A percentile compares a stretch with the other conserved stretches of the same genome.
phyloP scores from a whole-genome alignment of 495 filamentous ascomycete genomes.

The Lophiotrema nucula region DNA sequence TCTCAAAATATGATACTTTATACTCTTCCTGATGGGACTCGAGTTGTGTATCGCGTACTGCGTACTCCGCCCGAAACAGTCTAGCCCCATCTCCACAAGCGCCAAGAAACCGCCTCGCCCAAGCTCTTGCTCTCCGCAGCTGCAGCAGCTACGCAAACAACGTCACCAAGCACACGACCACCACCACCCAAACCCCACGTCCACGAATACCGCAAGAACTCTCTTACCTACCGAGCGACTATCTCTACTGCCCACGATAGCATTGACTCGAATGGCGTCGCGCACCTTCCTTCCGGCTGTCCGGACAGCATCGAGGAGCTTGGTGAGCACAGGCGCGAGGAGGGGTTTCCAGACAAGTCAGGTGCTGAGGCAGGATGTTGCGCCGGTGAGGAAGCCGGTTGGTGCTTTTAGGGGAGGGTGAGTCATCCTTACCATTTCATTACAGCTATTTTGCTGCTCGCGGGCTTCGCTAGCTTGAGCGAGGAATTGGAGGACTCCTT shows the following conservation, averaged over 20 bases:
- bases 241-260: neutral
- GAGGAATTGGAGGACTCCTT: too few relatives aligned
- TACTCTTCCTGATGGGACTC: too few relatives aligned
- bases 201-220: neutral
- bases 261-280: slow-evolving; percentile 46
- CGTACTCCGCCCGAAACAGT: neutral
- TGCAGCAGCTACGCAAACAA: neutral
- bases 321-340: neutral
- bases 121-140: neutral
- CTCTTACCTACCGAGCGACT: neutral
- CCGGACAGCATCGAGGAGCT: slow-evolving; percentile 10
- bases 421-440: slow-evolving; percentile 41
- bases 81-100: neutral
- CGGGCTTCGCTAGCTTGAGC: too few relatives aligned
- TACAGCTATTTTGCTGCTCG: too few relatives aligned
- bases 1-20: too few relatives aligned
- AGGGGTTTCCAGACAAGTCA: slow-evolving; percentile 29
- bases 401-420: slow-evolving; percentile 93
- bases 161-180: neutral
- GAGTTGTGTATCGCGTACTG: too few relatives aligned
- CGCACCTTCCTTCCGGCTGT: slow-evolving; percentile 44
- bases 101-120: neutral
- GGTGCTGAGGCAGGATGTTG: slow-evolving; percentile 24
- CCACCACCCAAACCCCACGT: neutral
- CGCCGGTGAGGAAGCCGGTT: slow-evolving; percentile 76